These are phyloP conservation scores for Glutinoglossum americanum DNA, from an alignment of 495 filamentous ascomycete species.

Conservation along the genomic window DNA sequence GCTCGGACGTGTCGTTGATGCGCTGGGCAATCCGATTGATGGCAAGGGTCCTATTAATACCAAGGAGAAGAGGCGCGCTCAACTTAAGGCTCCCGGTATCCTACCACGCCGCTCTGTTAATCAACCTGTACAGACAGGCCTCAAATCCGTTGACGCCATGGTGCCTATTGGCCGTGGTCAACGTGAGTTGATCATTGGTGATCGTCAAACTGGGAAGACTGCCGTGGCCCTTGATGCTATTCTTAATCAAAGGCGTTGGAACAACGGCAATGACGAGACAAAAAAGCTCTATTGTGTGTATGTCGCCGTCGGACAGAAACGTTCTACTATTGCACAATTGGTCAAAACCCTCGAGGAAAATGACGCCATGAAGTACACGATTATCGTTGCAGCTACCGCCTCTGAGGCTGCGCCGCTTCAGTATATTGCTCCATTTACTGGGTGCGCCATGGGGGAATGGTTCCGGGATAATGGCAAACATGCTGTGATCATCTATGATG, in stretches of 20 bases:
- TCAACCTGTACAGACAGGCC: conserved; percentile 95
- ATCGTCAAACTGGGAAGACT: conserved; percentile 99
- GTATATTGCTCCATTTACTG: conserved; percentile 92
- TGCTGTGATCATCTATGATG: conserved; percentile 83
- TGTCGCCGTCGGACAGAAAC: conserved; percentile 97
- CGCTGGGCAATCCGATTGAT: conserved; percentile 95
- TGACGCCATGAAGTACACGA: conserved; percentile 96
- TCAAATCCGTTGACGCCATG: conserved; percentile 99
- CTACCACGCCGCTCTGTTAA: conserved; percentile 90
- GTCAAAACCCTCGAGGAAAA: conserved; percentile 99
- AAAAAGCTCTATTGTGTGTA: conserved; percentile 99
- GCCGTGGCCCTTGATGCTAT: conserved; percentile 96
- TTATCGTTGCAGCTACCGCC: conserved; percentile 88
- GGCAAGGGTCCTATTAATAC: conserved; percentile 93
- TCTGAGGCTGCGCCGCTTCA: conserved; percentile 89
- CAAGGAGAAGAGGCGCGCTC: conserved; percentile 82
- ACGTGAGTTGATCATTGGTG: conserved; percentile 99
- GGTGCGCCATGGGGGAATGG: conserved; percentile 57
- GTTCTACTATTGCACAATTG: conserved; percentile 95
- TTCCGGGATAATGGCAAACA: conserved; percentile 90
- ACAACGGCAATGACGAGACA: conserved; percentile 62
- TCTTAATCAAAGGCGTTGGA: conserved; percentile 98
- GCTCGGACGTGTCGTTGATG: conserved; percentile 95
- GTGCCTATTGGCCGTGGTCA: conserved; percentile 98
- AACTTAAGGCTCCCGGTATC: conserved; percentile 97